Percentiles rank a stretch among this genome's conserved stretches.
Evolutionary conservation across 2,329 filamentous ascomycete species (phyloP).

Genomic region (Colletotrichum sp.): DNA sequence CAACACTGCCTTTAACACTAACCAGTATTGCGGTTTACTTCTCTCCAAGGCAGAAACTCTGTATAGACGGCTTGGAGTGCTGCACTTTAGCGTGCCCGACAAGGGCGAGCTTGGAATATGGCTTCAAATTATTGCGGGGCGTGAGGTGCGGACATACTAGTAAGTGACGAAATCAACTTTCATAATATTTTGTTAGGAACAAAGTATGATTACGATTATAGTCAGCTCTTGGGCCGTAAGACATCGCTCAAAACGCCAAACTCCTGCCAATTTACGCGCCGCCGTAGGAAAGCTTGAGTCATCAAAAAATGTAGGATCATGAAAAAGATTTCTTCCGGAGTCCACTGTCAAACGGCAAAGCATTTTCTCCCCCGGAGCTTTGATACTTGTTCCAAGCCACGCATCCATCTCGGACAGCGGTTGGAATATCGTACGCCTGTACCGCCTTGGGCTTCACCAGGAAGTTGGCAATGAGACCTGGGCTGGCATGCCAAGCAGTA

Average conservation of each 20-base stretch:
- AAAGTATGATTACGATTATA: not conserved
- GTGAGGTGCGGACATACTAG: not conserved
- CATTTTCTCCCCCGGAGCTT: not conserved
- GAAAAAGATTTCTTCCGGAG: not conserved
- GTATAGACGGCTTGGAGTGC: not conserved
- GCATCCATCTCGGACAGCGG: not conserved
- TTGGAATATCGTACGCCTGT: not conserved
- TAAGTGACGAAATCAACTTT: not conserved
- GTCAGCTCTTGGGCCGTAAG: not conserved
- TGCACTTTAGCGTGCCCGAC: not conserved
- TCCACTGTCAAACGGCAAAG: constrained; percentile 10
- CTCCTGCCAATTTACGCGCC: not conserved
- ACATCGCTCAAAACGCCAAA: not conserved
- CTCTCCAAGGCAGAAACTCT: not conserved
- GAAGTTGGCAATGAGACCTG: constrained; percentile 11
- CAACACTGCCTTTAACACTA: not conserved
- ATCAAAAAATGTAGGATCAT: not conserved
- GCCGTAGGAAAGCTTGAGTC: fast-evolving
- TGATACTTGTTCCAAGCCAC: not conserved
- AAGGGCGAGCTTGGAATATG: not conserved
- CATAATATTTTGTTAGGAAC: too few relatives aligned
- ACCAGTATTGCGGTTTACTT: not conserved
- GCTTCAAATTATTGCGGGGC: not conserved
- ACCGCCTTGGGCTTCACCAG: constrained; percentile 1
- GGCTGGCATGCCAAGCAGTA: constrained; percentile 53